Conservation (phyloP, 1,284 basidiomycete genomes). For the Anthracocystis walkeri region DNA sequence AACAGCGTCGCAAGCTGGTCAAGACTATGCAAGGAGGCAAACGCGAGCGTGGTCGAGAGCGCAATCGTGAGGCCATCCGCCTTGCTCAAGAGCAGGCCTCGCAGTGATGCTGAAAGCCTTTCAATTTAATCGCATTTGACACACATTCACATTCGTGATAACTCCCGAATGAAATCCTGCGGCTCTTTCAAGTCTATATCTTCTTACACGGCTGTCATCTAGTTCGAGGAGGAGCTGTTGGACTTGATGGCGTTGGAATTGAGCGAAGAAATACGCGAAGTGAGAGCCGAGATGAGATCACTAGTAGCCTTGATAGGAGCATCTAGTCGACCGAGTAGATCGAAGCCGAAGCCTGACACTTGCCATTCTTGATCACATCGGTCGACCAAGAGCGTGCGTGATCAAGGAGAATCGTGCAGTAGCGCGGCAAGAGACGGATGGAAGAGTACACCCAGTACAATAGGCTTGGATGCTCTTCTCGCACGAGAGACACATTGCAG, state of each 20-base stretch:
- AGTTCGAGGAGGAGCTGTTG: conserved; percentile 3
- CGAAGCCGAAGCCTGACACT: conserved; percentile 53
- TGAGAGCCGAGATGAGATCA: conserved; percentile 14
- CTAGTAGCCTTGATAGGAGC: conserved; percentile 38
- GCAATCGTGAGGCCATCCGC: conserved; percentile 55
- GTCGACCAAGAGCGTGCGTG: too few relatives aligned
- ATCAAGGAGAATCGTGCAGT: too few relatives aligned
- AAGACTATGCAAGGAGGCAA: conserved; percentile 61
- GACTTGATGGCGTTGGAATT: conserved; percentile 19
- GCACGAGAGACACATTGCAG: too few relatives aligned
- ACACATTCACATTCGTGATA: neutral
- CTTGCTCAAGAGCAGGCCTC: conserved; percentile 31
- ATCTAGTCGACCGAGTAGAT: conserved; percentile 63
- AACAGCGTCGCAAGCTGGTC: conserved; percentile 48
- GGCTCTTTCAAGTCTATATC: neutral
- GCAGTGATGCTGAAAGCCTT: too few relatives aligned
- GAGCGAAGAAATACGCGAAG: conserved; percentile 26
- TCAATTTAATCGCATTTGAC: neutral
- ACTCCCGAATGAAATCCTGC: neutral
- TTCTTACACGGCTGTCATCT: neutral
- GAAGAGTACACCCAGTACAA: too few relatives aligned
- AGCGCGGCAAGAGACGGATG: too few relatives aligned
- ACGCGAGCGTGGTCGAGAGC: conserved; percentile 54
- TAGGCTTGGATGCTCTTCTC: too few relatives aligned
- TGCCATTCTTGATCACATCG: conserved; percentile 38